These are phyloP conservation scores for Tuber umbilicatum DNA, from an alignment of 495 filamentous ascomycete genomes.

Conservation along the genomic window DNA sequence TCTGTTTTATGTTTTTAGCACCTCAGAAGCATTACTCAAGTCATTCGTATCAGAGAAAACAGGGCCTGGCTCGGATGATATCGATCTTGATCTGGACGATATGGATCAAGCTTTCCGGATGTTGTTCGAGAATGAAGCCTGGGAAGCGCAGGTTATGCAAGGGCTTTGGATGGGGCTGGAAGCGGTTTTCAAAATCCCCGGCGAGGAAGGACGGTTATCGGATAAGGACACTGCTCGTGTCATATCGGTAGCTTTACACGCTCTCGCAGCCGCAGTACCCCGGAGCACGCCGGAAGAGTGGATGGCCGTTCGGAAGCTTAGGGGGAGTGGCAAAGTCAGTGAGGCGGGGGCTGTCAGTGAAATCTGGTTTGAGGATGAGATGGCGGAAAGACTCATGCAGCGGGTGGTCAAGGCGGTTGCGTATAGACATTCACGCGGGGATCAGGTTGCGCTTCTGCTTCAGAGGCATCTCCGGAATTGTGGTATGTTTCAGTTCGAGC, in stretches of 20 bases:
- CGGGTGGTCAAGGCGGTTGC: constrained; percentile 53
- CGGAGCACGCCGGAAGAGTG: constrained; percentile 48
- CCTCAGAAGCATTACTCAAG: constrained; percentile 54
- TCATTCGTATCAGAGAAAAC: constrained; percentile 56
- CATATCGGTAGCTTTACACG: constrained; percentile 53
- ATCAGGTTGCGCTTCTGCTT: constrained; percentile 18
- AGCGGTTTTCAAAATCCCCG: constrained; percentile 51
- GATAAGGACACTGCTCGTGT: constrained; percentile 55
- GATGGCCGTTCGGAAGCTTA: constrained; percentile 50
- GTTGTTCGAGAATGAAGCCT: constrained; percentile 28
- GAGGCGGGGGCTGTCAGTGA: constrained; percentile 38
- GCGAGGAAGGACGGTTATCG: constrained; percentile 44
- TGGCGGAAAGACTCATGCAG: constrained; percentile 52
- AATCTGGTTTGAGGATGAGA: constrained; percentile 57
- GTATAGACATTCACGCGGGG: constrained; percentile 17
- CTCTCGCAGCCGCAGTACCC: constrained; percentile 52
- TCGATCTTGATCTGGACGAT: constrained; percentile 46
- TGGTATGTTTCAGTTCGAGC: constrained; percentile 13
- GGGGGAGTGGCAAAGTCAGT: constrained; percentile 51
- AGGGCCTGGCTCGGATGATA: constrained; percentile 51
- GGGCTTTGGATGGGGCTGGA: constrained; percentile 71
- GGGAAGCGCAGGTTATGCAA: constrained; percentile 56
- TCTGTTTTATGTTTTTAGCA: constrained; percentile 65
- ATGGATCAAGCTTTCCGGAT: constrained; percentile 43
- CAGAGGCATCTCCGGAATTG: constrained; percentile 32